Conservation (phyloP, 1,284 basidiomycete genomes). For the Acaromyces ingoldii region DNA sequence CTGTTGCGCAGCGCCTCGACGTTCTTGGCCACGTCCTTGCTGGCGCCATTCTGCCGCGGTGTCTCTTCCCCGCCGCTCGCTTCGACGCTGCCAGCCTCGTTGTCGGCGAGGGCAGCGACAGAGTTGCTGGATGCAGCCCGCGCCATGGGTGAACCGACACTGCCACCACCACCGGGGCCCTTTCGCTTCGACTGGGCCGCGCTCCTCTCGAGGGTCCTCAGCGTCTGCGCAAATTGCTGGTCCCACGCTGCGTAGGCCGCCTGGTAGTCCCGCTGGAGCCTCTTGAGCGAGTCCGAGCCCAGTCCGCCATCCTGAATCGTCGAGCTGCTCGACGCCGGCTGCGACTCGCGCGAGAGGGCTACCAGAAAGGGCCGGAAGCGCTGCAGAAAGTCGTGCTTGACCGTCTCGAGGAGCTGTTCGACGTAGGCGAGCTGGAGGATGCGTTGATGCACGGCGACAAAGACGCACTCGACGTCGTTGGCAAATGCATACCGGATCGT, state of each 20-base stretch:
- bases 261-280: conserved; percentile 58
- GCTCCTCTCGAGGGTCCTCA: conserved; percentile 70
- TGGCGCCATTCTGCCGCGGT: conserved; percentile 13
- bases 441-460: conserved; percentile 77
- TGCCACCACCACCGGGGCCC: conserved; percentile 7
- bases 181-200: conserved; percentile 55
- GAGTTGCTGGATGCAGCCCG: conserved; percentile 12
- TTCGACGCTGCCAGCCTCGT: conserved; percentile 16
- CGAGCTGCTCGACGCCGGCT: not conserved
- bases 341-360: not conserved
- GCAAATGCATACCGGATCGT: conserved; percentile 43
- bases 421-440: conserved; percentile 93
- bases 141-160: not conserved
- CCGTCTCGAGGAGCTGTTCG: conserved; percentile 63
- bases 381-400: conserved; percentile 35
- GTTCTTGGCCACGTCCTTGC: conserved; percentile 80
- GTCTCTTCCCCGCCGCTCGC: conserved; percentile 18
- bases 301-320: no score
- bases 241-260: conserved; percentile 77
- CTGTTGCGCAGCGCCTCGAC: conserved; percentile 83
- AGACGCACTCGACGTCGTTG: conserved; percentile 45
- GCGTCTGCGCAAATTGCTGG: conserved; percentile 68
- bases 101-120: conserved; percentile 12
- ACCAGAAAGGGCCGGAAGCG: conserved; percentile 33
- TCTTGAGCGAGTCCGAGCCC: not conserved